phyloP scores from a whole-genome alignment of 331 rosid species.

The Stylosanthes scabra region DNA sequence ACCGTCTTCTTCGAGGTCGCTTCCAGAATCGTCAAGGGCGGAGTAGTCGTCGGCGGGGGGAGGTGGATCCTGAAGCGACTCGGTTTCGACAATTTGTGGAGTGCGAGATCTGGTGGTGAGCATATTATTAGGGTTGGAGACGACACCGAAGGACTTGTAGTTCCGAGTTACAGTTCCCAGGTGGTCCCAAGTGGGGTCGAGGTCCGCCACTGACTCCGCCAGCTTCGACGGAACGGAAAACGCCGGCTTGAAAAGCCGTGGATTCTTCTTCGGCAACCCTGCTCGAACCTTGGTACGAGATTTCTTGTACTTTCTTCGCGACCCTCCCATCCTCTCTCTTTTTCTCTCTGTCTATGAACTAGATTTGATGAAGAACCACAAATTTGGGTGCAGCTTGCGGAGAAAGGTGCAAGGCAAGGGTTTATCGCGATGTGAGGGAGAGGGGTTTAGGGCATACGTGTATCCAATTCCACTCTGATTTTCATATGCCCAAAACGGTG shows the following conservation, averaged over 20 bases:
- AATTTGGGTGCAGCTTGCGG: neutral
- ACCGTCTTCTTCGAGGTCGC: slow-evolving; percentile 97
- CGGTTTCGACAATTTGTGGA: slow-evolving; percentile 54
- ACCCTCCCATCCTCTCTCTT: slow-evolving; percentile 58
- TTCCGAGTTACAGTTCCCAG: slow-evolving; percentile 60
- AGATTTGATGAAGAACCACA: neutral
- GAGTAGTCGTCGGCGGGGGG: slow-evolving; percentile 20
- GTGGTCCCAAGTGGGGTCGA: slow-evolving; percentile 68
- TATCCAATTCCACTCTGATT: neutral
- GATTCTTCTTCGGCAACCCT: slow-evolving; percentile 66
- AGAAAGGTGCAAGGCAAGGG: neutral
- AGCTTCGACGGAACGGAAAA: slow-evolving; percentile 80
- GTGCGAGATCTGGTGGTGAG: slow-evolving; percentile 55
- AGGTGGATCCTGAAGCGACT: slow-evolving; percentile 51
- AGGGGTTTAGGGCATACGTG: slow-evolving; percentile 2
- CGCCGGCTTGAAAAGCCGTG: slow-evolving; percentile 70
- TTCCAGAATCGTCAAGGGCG: slow-evolving; percentile 53
- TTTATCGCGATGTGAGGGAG: neutral
- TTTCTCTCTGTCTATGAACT: neutral
- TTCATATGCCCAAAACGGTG: neutral
- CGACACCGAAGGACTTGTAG: slow-evolving; percentile 70
- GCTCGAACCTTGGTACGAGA: slow-evolving; percentile 66
- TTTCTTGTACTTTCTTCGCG: slow-evolving; percentile 72
- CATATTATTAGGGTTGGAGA: slow-evolving; percentile 70
- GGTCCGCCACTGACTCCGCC: slow-evolving; percentile 46